Base-by-base conservation (phyloP, 2,329 filamentous ascomycete species). In the Aspergillus bombycis region DNA sequence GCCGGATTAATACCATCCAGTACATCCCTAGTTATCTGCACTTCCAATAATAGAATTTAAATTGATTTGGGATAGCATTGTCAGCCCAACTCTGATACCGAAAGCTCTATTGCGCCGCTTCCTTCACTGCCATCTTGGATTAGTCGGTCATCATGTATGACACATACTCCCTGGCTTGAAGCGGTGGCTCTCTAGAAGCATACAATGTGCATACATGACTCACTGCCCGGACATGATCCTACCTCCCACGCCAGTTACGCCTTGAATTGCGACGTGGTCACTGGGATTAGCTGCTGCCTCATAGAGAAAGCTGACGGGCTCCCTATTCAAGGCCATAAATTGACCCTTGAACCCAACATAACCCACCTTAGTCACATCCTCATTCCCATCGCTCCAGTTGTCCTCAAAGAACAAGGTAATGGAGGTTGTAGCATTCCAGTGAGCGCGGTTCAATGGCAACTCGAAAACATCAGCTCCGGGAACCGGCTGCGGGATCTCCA, bases 281-380 rank as follows among this genome's bases (percentile, higher is more conserved):
- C 82, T 87, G 14, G 94, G 95, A 77, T 97, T 97, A 41, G 95
- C 91, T 30, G 94, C 94, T 21, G 93, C 91, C 84, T 99, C 95
- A 78, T 98, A 99, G 65, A 97, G 73, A 71, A 98, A 94, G 70
- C 91, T 93, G 8, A 91, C 83, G 1, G 95, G 93, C 75, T 94
- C 92, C 61, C 90, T 85, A 54, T 90, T 95, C 73, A 96, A 79
- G 75, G 89, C 88, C 86, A 95, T 95, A 85, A 93, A 98, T 79
- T 97, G 92, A 28, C 95, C 95, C 80, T 92, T 94, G 82, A 99
- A 98, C 1, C 92, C 95, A 62, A 98, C 67, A 79, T 97, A 99
- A 65, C 84, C 89, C 2, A 98, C 77, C 56, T 88, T 85, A 52
- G 92, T 94, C 61, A 90, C 88, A 61, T 96, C 92, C 74, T 94